Evolutionary conservation across 2,329 filamentous ascomycete genomes (phyloP).

Genomic region (Penicillium sp.): DNA sequence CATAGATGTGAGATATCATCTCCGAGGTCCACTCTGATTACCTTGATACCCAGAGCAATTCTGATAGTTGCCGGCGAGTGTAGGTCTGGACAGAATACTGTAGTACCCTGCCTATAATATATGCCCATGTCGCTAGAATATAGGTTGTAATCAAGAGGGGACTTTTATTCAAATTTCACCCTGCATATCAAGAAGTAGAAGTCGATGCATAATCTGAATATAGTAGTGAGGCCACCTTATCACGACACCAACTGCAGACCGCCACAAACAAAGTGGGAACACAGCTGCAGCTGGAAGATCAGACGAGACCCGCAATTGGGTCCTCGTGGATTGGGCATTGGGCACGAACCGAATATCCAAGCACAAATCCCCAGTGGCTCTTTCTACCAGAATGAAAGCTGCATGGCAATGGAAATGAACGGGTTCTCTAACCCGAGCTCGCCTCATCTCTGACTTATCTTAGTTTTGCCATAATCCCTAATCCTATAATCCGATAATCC

Average conservation of each 20-base stretch:
- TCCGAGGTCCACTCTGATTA: background rate
- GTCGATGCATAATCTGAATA: no score
- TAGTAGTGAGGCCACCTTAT: background rate
- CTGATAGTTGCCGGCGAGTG: no score
- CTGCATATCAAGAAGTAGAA: no score
- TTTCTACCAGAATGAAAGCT: background rate
- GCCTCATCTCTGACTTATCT: background rate
- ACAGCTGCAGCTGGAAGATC: background rate
- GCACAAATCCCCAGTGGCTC: constrained; percentile 12
- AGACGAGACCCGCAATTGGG: constrained; percentile 22
- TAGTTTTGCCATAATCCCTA: background rate
- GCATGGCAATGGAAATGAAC: constrained; percentile 2
- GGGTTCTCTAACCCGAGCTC: background rate
- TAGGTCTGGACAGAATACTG: no score
- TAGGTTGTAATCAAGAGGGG: no score
- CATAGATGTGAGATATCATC: background rate
- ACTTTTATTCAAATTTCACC: no score
- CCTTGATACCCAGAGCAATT: background rate
- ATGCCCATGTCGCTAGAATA: no score
- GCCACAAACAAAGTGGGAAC: background rate
- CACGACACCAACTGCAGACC: background rate
- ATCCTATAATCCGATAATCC: background rate
- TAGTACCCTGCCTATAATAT: no score
- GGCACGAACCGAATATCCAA: constrained; percentile 10
- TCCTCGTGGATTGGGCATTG: constrained; percentile 20